These are phyloP conservation scores for Domatiomyces globalis DNA, from an alignment of 2,329 filamentous ascomycete genomes.

Conservation along the genomic window DNA sequence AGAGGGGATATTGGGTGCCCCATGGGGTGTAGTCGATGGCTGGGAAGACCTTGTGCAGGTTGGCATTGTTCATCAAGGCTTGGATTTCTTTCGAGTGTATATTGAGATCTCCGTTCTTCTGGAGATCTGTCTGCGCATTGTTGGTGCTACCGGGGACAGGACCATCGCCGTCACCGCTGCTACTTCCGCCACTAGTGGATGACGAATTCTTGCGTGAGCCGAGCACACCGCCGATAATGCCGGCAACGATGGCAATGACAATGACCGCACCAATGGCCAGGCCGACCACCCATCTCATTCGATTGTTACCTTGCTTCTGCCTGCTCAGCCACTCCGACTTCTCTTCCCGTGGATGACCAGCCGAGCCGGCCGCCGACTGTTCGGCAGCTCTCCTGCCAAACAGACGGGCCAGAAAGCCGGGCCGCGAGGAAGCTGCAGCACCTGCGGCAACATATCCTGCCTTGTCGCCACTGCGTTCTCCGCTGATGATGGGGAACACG, in stretches of 20 bases:
- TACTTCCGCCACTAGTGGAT: constrained; percentile 11
- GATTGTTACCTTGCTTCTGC: constrained; percentile 49
- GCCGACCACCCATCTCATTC: constrained; percentile 55
- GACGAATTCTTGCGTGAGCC: constrained; percentile 36
- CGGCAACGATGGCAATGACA: constrained; percentile 57
- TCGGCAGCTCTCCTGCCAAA: constrained; percentile 24
- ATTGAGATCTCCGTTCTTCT: constrained; percentile 54
- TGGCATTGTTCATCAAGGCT: constrained; percentile 60
- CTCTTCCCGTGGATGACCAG: constrained; percentile 27
- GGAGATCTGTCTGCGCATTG: constrained; percentile 45
- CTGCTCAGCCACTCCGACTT: constrained; percentile 52
- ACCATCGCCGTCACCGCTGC: neutral
- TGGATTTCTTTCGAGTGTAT: constrained; percentile 69
- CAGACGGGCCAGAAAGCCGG: constrained; percentile 30
- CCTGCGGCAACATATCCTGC: constrained; percentile 27
- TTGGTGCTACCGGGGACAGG: constrained; percentile 15
- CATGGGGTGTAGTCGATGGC: constrained; percentile 92
- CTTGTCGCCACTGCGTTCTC: constrained; percentile 25
- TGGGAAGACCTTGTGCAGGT: constrained; percentile 85
- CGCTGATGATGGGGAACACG: constrained; percentile 44
- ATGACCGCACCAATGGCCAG: constrained; percentile 50
- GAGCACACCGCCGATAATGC: constrained; percentile 58
- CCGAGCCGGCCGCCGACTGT: neutral
- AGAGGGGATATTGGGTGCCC: constrained; percentile 80
- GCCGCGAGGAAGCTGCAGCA: constrained; percentile 30